phyloP scores from a whole-genome alignment of 202 grass and related monocot species.

The Carex sylvatica region DNA sequence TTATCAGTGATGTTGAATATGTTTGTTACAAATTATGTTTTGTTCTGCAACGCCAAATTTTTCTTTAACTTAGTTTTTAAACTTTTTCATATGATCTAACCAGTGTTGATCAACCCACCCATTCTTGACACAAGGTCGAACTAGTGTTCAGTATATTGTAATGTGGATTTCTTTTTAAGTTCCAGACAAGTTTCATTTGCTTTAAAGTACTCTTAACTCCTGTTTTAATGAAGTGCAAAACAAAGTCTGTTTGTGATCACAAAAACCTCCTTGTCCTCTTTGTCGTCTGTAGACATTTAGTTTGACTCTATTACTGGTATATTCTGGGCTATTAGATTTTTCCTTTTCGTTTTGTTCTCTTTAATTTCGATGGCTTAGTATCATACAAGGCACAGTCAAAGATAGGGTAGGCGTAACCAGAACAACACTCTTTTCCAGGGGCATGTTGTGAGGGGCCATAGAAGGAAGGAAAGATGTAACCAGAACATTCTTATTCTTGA shows the following conservation, averaged over 20 bases:
- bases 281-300: background rate
- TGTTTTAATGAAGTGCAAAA: conserved; percentile 3
- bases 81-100: background rate
- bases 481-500: too few species aligned
- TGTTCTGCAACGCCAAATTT: background rate
- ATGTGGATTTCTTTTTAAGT: conserved; percentile 10
- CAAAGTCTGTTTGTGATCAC: background rate
- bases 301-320: background rate
- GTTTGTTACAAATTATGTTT: background rate
- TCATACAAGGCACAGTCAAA: background rate
- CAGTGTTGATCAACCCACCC: background rate
- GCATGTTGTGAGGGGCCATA: too few species aligned
- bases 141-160: background rate
- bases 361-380: background rate
- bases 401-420: background rate
- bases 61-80: background rate
- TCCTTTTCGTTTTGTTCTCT: background rate
- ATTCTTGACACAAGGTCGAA: background rate
- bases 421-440: too few species aligned
- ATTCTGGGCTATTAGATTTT: background rate
- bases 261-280: background rate
- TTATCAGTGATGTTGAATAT: conserved; percentile 1
- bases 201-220: background rate
- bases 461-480: too few species aligned
- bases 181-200: background rate